Base-by-base conservation (phyloP, 371 early-diverging fungal genomes). In the Mucor velutinosus region DNA sequence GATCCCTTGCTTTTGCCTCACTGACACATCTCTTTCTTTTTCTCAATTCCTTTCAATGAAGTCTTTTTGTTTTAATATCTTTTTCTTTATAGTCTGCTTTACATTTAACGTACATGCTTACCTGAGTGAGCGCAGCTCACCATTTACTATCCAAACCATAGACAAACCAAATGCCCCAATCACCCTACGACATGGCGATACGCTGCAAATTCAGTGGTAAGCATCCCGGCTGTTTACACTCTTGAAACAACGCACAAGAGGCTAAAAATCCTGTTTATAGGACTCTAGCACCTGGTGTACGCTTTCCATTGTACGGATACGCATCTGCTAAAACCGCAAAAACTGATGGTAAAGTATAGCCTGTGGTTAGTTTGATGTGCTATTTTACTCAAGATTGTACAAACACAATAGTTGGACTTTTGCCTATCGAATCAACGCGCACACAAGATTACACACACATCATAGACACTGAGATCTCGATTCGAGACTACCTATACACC, bases 261-360 rank as follows among this genome's bases (percentile, higher is more conserved):
- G 7, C 15, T 53, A 35, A 33, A 23, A n/a, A 37, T 45, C 12
- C 37, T 17, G 14, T 2, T 32, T 11, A 39, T 59, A 72, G 72
- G 72, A 59, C 41, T 11, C 17, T 72, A 7, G 53, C 45, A 39
- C 69, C 72, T 21, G 64, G 64, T 19, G 63, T 67, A 17, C 39
- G 64, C 19, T 64, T 62, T 30, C 72, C 72, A 27, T 30, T 72
- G 17, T 72, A 72, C 53, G 72, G 72, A 12, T 72, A 72, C 47
- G 72, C 72, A 21, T 68, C 68, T 29, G 60, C 72, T 21, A 71
- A 33, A 35, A 62, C 67, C 15, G 58, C 67, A 33, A 59, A 55
- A 27, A 71, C 71, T 41, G 67, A 67, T 51, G 71, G 71, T 71
- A 32, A 12, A 15, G 17, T 43, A 41, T 58, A 33, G 33, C 33